phyloP scores from a whole-genome alignment of 2,329 filamentous ascomycete species.

The Epichloe amarillans region DNA sequence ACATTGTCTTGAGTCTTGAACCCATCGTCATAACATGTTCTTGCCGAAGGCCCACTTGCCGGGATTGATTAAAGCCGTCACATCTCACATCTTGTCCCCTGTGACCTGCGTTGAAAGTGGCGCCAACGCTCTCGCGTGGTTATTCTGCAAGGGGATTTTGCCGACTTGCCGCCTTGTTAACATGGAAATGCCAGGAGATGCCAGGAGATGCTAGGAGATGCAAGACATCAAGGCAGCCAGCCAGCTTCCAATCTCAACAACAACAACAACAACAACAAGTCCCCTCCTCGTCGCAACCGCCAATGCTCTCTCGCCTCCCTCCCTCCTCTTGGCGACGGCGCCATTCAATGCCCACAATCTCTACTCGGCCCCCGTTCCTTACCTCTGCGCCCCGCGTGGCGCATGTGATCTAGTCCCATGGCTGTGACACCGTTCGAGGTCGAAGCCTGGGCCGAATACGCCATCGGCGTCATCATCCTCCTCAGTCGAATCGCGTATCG shows the following conservation, averaged over 20 bases:
- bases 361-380: neutral
- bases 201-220: no score
- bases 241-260: neutral
- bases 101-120: neutral
- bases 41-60: no score
- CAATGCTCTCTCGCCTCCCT: no score
- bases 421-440: slow-evolving; percentile 26
- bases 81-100: neutral
- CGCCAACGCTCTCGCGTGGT: neutral
- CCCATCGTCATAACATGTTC: no score
- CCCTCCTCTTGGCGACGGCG: neutral
- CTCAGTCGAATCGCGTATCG: slow-evolving; percentile 26
- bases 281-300: neutral
- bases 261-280: no score
- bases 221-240: neutral
- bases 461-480: slow-evolving; percentile 23
- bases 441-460: slow-evolving; percentile 31
- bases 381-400: neutral
- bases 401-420: neutral
- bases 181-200: no score
- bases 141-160: neutral
- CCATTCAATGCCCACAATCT: neutral
- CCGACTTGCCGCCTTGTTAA: neutral
- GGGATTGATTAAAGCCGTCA: no score
- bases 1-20: no score